Evolutionary conservation across 164 flowering plant genomes (phyloP).

Genomic region (Saururus chinensis): DNA sequence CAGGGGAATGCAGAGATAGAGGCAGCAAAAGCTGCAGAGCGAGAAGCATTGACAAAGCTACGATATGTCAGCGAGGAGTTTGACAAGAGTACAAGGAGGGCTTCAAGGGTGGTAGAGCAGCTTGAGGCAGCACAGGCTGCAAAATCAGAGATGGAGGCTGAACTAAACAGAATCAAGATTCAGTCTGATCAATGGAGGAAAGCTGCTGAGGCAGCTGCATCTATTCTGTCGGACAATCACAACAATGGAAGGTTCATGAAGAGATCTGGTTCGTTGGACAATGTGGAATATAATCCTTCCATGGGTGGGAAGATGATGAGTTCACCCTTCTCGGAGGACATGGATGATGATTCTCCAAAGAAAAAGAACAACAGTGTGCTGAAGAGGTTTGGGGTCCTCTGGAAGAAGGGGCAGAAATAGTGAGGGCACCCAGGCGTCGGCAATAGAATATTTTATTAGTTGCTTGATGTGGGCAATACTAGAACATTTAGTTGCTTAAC

Average conservation of each 20-base stretch:
- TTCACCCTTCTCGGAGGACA: constrained; percentile 56
- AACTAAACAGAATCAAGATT: constrained; percentile 73
- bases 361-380: constrained; percentile 81
- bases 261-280: constrained; percentile 57
- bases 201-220: constrained; percentile 95
- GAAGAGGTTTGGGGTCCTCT: constrained; percentile 73
- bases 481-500: not conserved
- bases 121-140: constrained; percentile 66
- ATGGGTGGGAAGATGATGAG: constrained; percentile 21
- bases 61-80: constrained; percentile 51
- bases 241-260: constrained; percentile 50
- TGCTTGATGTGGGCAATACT: too few species aligned
- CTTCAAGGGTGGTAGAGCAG: constrained; percentile 53
- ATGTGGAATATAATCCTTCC: constrained; percentile 25
- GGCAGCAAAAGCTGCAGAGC: constrained; percentile 41
- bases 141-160: constrained; percentile 70
- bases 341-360: constrained; percentile 68
- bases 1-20: constrained; percentile 26
- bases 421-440: not conserved
- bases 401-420: constrained; percentile 81
- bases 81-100: constrained; percentile 45
- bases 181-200: constrained; percentile 98
- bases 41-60: constrained; percentile 54
- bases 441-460: too few species aligned
- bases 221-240: constrained; percentile 48